phyloP scores from a whole-genome alignment of 306 rosid species.

The Vicia villosa region DNA sequence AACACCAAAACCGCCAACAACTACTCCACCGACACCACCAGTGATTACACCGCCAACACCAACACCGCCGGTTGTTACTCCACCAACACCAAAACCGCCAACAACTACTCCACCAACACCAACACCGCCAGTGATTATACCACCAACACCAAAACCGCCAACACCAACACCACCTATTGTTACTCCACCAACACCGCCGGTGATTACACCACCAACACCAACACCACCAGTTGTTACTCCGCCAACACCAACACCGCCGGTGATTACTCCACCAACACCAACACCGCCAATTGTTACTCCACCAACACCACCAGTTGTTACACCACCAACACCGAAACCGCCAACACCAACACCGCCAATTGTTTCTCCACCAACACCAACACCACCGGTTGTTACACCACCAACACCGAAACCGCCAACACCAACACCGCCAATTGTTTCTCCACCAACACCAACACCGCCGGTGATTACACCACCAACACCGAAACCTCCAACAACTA shows the following conservation, averaged over 20 bases:
- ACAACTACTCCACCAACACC: slow-evolving; percentile 17
- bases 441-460: not conserved
- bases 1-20: not conserved
- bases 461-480: slow-evolving; percentile 11
- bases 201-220: slow-evolving; percentile 23
- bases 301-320: slow-evolving; percentile 25
- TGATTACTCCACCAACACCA: slow-evolving; percentile 3
- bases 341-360: slow-evolving; percentile 32
- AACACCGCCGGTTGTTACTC: slow-evolving; percentile 26
- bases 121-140: too few relatives aligned
- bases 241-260: slow-evolving; percentile 28
- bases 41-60: too few relatives aligned
- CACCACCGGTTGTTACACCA: slow-evolving; percentile 18
- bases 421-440: not conserved
- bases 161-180: not conserved
- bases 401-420: slow-evolving; percentile 39
- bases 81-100: slow-evolving; percentile 22
- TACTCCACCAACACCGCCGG: slow-evolving; percentile 7
- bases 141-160: slow-evolving; percentile 28
- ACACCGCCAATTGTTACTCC: slow-evolving; percentile 24
- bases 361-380: not conserved
- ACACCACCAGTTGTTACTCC: not conserved
- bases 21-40: too few relatives aligned
- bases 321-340: slow-evolving; percentile 27
- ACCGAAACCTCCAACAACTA: slow-evolving; percentile 20